Percentiles rank a stretch among this genome's conserved stretches.
Evolutionary conservation across 2,329 filamentous ascomycete genomes (phyloP).

Genomic region (Epichloe baconii): DNA sequence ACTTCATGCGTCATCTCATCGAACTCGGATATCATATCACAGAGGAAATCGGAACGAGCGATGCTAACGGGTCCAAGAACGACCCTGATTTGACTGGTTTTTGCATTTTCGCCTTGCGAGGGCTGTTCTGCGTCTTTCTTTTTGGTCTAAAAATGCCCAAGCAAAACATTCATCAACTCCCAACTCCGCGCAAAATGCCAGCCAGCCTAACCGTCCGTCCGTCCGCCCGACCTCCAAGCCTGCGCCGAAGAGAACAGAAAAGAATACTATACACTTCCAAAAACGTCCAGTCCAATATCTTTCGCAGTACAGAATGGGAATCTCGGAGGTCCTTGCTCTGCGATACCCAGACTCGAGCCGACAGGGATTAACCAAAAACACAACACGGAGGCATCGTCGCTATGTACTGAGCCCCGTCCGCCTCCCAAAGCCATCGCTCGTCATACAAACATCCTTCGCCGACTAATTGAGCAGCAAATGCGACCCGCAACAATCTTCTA

Average conservation of each 20-base stretch:
- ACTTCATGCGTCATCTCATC: background rate
- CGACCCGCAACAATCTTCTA: conserved; percentile 2
- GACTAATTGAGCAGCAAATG: background rate
- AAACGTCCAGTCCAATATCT: background rate
- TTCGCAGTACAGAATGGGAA: background rate
- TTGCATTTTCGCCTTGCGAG: conserved; percentile 8
- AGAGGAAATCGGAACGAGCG: background rate
- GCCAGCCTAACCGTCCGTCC: conserved; percentile 8
- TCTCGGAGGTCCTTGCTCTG: background rate
- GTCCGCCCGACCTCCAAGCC: background rate
- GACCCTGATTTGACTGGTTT: conserved; percentile 3
- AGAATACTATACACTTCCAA: conserved; percentile 8
- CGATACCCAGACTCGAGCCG: background rate
- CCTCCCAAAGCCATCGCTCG: conserved; percentile 2
- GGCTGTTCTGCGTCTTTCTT: conserved; percentile 8
- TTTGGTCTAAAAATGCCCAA: background rate
- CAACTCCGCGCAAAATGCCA: conserved; percentile 25
- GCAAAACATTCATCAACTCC: conserved; percentile 12
- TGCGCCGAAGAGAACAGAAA: background rate
- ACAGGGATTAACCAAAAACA: background rate
- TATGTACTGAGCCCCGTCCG: background rate
- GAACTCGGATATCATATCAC: background rate
- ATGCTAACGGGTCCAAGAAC: background rate
- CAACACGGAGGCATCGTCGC: conserved; percentile 2
- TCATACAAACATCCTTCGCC: conserved; percentile 11